Evolutionary conservation across 2,329 filamentous ascomycete species (phyloP).

Genomic region (Clarireedia hainanense): DNA sequence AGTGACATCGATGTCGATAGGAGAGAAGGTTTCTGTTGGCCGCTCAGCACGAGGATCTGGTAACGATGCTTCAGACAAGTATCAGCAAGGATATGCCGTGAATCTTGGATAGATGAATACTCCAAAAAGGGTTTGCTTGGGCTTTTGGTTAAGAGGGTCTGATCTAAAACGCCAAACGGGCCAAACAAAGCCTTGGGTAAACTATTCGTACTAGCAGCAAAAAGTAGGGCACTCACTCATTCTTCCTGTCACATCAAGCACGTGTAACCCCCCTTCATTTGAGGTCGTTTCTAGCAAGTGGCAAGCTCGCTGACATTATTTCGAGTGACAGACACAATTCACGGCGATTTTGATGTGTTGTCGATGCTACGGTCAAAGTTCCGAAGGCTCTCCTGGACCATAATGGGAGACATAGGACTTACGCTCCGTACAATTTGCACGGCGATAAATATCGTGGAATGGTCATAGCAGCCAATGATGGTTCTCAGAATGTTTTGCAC

Average conservation of each 20-base stretch:
- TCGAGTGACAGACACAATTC: not conserved
- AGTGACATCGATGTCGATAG: conserved; percentile 22
- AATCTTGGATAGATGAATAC: not conserved
- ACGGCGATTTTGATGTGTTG: not conserved
- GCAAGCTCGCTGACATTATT: not conserved
- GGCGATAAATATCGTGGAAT: conserved; percentile 2
- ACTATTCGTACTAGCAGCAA: not conserved
- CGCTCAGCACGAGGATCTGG: conserved; percentile 23
- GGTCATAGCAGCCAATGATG: conserved; percentile 3
- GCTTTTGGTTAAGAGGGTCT: conserved; percentile 3
- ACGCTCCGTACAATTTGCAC: not conserved
- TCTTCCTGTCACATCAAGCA: conserved; percentile 2
- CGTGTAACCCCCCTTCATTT: conserved; percentile 1
- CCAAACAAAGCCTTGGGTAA: not conserved
- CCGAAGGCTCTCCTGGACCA: too few species aligned
- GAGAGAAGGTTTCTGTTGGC: conserved; percentile 19
- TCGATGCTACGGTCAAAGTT: not conserved
- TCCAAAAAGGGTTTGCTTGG: not conserved
- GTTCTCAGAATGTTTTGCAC: not conserved
- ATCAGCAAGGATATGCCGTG: conserved; percentile 19
- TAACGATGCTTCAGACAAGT: conserved; percentile 20
- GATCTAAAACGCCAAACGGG: conserved; percentile 3
- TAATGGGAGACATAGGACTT: too few species aligned
- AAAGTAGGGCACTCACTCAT: conserved; percentile 8
- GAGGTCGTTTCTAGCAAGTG: not conserved